Base-by-base conservation (phyloP, 2,329 filamentous ascomycete species). In the Microdochium trichocladiopsis region DNA sequence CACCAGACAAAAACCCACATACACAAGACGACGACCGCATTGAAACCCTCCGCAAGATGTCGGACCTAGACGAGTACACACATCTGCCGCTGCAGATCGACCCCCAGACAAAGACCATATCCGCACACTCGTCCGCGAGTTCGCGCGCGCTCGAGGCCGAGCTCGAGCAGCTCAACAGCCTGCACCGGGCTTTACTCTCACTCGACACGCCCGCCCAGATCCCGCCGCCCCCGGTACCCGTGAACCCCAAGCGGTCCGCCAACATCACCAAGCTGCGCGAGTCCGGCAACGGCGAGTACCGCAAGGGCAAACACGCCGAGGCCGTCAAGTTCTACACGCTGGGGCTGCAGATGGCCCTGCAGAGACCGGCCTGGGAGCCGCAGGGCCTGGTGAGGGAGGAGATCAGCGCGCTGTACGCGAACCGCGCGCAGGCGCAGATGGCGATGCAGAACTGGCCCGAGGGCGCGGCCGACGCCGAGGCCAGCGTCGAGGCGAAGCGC, bases 231-330 rank as follows among this genome's bases (percentile, higher is more conserved):
- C 94, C 94, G 0, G 80, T 95, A 43, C 92, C 92, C 54, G 86
- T 96, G 56, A 95, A 96, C 76, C 92, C 90, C 50, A 96, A 96
- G 74, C 90, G 93, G 64, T 86, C 82, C 58, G 90, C 89, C 33
- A 84, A 92, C 66, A 88, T 99, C 70, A 83, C 78, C 71, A 97
- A 97, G 74, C 84, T 97, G 59, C 89, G 91, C 67, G 94, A 97
- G 68, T 81, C 80, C 53, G 93, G 90, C 63, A 96, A 96, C 75
- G 74, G 74, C 53, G 83, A 88, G 60, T 93, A 89, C 77, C 87
- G 90, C 70, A 92, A 93, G 71, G 80, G 80, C 61, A 79, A 83
- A 60, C 83, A 87, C 72, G 71, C 70, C 52, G 90, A 95, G 51
- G 93, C 93, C 3, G 77, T 90, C 60, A 85, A 84, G 60, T 79